A percentile compares a stretch with the other conserved stretches of the same genome.
phyloP scores from a whole-genome alignment of 2,329 filamentous ascomycete genomes.

The Thielaviopsis populi region DNA sequence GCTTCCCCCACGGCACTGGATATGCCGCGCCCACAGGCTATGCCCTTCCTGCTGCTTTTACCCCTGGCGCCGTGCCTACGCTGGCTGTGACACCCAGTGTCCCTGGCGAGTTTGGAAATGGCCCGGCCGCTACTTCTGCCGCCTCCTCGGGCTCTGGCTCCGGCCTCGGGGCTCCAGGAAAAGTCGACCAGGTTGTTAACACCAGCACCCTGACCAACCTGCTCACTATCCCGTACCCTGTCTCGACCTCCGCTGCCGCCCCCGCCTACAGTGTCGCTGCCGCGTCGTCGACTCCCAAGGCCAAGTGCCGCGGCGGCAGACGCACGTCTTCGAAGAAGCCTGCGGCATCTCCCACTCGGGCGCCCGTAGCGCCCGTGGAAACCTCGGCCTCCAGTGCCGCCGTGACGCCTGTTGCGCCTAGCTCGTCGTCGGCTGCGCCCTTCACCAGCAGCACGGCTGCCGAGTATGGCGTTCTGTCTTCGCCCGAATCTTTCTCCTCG shows the following conservation, averaged over 20 bases:
- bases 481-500: neutral
- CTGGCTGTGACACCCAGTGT: neutral
- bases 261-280: neutral
- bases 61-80: neutral
- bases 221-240: neutral
- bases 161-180: neutral
- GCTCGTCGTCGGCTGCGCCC: neutral
- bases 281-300: neutral
- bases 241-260: neutral
- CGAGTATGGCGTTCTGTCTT: neutral
- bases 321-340: neutral
- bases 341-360: neutral
- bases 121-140: neutral
- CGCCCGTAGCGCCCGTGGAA: neutral
- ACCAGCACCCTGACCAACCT: neutral
- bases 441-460: neutral
- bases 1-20: neutral
- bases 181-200: neutral
- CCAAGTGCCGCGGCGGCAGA: neutral
- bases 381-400: neutral
- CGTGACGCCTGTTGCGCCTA: neutral
- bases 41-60: neutral
- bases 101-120: neutral
- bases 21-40: neutral
- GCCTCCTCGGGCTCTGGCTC: neutral